phyloP scores from a whole-genome alignment of 148 eudicot species.

The Silene uniflora region DNA sequence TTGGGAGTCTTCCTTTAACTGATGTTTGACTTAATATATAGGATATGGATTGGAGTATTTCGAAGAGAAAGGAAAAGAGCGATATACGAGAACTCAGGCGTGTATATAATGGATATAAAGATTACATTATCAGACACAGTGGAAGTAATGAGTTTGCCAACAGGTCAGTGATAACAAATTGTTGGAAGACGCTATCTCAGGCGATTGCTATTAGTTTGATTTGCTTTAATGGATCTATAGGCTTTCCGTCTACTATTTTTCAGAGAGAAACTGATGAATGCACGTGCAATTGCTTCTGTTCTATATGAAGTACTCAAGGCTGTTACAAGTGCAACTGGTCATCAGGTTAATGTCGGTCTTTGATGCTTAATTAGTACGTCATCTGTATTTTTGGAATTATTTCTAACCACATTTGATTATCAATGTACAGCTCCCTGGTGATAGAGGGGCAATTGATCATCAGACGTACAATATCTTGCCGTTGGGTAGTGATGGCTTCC shows the following conservation, averaged over 20 bases:
- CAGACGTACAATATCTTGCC: slow-evolving; percentile 89
- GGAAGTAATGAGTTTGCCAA: slow-evolving; percentile 57
- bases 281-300: slow-evolving; percentile 71
- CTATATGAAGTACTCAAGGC: slow-evolving; percentile 66
- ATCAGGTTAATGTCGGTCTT: slow-evolving; percentile 46
- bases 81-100: slow-evolving; percentile 87
- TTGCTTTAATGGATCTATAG: slow-evolving; percentile 19
- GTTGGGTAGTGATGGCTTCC: slow-evolving; percentile 75
- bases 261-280: slow-evolving; percentile 78
- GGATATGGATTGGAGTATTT: slow-evolving; percentile 73
- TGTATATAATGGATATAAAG: slow-evolving; percentile 60
- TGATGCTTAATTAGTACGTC: neutral
- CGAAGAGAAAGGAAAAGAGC: slow-evolving; percentile 70
- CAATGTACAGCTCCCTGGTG: slow-evolving; percentile 59
- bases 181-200: slow-evolving; percentile 1
- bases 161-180: slow-evolving; percentile 43
- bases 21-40: slow-evolving; percentile 15
- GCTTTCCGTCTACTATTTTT: slow-evolving; percentile 23
- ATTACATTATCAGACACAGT: slow-evolving; percentile 61
- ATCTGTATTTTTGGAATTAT: slow-evolving; percentile 4
- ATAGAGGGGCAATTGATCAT: slow-evolving; percentile 46
- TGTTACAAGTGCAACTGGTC: slow-evolving; percentile 74
- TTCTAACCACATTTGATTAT: slow-evolving; percentile 16
- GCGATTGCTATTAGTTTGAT: slow-evolving; percentile 16
- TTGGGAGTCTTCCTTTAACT: neutral